Evolutionary conservation across 768 basidiomycete genomes (phyloP).

Genomic region (Wakefieldia striispora): DNA sequence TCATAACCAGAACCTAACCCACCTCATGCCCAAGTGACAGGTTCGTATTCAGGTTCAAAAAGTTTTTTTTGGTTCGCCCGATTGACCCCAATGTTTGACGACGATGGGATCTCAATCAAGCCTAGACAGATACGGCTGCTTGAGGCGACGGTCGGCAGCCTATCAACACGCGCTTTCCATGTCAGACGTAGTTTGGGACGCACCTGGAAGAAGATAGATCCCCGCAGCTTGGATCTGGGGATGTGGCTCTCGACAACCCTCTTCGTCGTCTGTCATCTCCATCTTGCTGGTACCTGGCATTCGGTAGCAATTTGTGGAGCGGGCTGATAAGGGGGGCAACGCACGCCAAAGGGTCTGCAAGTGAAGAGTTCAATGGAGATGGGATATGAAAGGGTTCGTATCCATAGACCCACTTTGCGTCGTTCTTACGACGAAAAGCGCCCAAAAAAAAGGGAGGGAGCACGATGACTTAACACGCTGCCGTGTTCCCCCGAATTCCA

Average conservation of each 20-base stretch:
- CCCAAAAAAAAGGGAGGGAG: not conserved
- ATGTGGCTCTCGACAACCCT: not conserved
- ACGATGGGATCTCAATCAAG: no score
- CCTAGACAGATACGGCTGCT: not conserved
- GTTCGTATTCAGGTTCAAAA: no score
- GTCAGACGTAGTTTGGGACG: not conserved
- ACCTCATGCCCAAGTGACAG: no score
- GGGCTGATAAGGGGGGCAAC: not conserved
- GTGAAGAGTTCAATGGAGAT: not conserved
- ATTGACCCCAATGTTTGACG: no score
- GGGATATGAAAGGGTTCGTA: conserved; percentile 2
- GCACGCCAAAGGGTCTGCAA: not conserved
- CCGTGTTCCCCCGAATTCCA: conserved; percentile 4
- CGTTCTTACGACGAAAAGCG: not conserved
- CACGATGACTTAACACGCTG: conserved; percentile 4
- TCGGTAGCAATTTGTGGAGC: not conserved
- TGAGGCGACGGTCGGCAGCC: not conserved
- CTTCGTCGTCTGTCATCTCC: not conserved
- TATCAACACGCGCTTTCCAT: conserved; percentile 9
- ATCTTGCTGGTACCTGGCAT: not conserved
- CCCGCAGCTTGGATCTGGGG: no score
- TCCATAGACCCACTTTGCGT: not conserved
- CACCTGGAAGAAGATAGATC: not conserved
- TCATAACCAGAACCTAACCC: no score
- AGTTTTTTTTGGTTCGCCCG: no score